These are phyloP conservation scores for Thecaphora thlaspeos DNA, from an alignment of 1,284 basidiomycete genomes.

Conservation along the genomic window DNA sequence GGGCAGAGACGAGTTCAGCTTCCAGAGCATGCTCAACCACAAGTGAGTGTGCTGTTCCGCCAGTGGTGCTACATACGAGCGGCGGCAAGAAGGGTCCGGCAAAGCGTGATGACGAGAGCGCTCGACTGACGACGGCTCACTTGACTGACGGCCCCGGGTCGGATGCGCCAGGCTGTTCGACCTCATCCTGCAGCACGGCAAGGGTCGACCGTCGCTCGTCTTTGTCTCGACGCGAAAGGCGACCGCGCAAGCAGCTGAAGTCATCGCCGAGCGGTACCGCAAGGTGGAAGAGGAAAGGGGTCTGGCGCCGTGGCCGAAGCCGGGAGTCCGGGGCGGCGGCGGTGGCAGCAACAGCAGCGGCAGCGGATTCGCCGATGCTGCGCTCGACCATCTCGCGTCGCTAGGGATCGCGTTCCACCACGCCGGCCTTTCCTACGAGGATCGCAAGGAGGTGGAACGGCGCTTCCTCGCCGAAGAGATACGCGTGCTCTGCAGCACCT, in stretches of 20 bases:
- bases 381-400: constrained; percentile 19
- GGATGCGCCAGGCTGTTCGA: constrained; percentile 66
- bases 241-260: constrained; percentile 67
- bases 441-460: constrained; percentile 71
- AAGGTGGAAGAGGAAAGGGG: constrained; percentile 15
- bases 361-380: constrained; percentile 28
- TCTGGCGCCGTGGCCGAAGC: constrained; percentile 3
- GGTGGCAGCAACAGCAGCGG: too few relatives aligned
- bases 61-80: too few relatives aligned
- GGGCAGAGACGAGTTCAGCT: constrained; percentile 74
- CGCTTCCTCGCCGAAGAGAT: constrained; percentile 69
- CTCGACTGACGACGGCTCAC: neutral
- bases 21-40: constrained; percentile 71
- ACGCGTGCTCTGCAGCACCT: constrained; percentile 32
- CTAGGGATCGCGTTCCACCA: constrained; percentile 80
- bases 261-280: constrained; percentile 68
- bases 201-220: constrained; percentile 34
- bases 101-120: too few relatives aligned
- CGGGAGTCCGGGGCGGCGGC: too few relatives aligned
- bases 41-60: constrained; percentile 60
- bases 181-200: constrained; percentile 33
- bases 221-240: constrained; percentile 60
- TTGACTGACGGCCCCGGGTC: too few relatives aligned
- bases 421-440: constrained; percentile 73
- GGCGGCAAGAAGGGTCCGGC: too few relatives aligned